These are phyloP conservation scores for Mycena alexandri DNA, from an alignment of 768 basidiomycete species.

Conservation along the genomic window DNA sequence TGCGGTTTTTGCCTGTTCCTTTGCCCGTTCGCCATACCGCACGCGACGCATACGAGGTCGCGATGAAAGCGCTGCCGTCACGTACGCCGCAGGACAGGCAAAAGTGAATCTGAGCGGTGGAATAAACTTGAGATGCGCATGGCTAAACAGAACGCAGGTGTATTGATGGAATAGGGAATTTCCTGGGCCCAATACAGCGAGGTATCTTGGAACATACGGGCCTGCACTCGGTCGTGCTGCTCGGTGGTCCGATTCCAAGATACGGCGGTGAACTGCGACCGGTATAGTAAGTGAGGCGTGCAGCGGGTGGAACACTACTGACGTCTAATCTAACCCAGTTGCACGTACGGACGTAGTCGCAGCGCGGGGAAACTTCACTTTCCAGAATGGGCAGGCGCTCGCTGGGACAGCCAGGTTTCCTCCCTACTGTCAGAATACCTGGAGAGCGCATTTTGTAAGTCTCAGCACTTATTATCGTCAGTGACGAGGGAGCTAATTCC, in stretches of 20 bases:
- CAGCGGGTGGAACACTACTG: background rate
- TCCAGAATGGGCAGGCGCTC: background rate
- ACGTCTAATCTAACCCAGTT: background rate
- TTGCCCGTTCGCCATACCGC: too few species aligned
- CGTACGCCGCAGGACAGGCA: background rate
- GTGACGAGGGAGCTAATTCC: too few species aligned
- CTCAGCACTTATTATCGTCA: too few species aligned
- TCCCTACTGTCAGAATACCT: slow-evolving; percentile 2
- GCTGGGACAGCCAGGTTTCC: background rate
- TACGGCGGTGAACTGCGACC: background rate
- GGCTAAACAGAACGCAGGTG: background rate
- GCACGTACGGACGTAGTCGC: background rate
- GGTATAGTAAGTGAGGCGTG: background rate
- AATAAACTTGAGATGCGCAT: background rate
- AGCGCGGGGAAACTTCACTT: background rate
- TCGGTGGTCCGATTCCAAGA: background rate
- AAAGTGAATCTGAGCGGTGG: background rate
- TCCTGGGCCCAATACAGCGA: background rate
- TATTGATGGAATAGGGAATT: background rate
- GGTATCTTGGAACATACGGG: background rate
- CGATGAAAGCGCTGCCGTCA: background rate
- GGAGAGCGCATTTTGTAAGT: background rate
- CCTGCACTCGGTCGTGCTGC: background rate
- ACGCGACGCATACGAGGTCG: too few species aligned
- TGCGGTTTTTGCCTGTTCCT: background rate